A percentile compares a stretch with the other conserved stretches of the same genome.
Evolutionary conservation across 2,329 filamentous ascomycete species (phyloP).

Genomic region (Coniochaeta pulveracea): DNA sequence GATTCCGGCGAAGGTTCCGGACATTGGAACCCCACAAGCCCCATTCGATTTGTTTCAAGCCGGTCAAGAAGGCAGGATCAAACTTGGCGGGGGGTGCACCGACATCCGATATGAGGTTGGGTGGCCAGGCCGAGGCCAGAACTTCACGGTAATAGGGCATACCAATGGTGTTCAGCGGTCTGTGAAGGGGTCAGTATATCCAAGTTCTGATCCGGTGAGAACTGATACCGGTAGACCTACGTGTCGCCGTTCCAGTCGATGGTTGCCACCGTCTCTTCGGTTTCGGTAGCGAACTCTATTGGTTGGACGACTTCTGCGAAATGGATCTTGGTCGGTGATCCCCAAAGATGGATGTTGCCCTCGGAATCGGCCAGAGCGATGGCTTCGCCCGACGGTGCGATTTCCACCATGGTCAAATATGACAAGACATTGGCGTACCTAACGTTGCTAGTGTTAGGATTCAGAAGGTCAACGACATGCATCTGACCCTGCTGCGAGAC

Average conservation of each 20-base stretch:
- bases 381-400: slow-evolving; percentile 80
- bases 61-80: slow-evolving; percentile 57
- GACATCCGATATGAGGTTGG: slow-evolving; percentile 71
- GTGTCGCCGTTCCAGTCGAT: slow-evolving; percentile 64
- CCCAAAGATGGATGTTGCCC: slow-evolving; percentile 76
- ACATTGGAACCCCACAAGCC: slow-evolving; percentile 72
- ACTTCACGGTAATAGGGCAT: slow-evolving; percentile 89
- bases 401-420: slow-evolving; percentile 70
- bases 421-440: slow-evolving; percentile 68
- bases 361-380: slow-evolving; percentile 72
- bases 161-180: slow-evolving; percentile 73
- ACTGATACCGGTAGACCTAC: too few species aligned
- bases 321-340: slow-evolving; percentile 71
- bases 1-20: slow-evolving; percentile 63
- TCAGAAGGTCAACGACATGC: slow-evolving; percentile 92
- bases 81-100: slow-evolving; percentile 70
- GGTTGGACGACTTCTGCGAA: slow-evolving; percentile 75
- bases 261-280: slow-evolving; percentile 41
- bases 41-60: slow-evolving; percentile 61
- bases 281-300: slow-evolving; percentile 66
- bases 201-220: background rate
- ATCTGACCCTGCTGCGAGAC: slow-evolving; percentile 87
- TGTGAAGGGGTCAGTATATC: slow-evolving; percentile 17
- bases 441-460: slow-evolving; percentile 77
- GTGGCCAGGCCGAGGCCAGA: slow-evolving; percentile 82